These are phyloP conservation scores for Picea abies DNA, from an alignment of 83 land plant genomes.

Conservation along the genomic window DNA sequence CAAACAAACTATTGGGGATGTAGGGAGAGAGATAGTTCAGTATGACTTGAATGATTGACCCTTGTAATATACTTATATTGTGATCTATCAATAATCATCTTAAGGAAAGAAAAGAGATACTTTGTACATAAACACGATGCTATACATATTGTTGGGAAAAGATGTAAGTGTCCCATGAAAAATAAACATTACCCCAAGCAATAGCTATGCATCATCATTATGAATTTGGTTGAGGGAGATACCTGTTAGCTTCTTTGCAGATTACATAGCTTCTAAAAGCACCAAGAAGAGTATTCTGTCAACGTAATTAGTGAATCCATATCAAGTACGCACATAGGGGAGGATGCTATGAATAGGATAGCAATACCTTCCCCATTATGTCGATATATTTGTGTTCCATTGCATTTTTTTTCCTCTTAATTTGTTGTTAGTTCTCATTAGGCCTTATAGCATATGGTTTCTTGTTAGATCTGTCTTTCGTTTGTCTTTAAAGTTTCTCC, in stretches of 20 bases:
- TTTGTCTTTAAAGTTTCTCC: neutral
- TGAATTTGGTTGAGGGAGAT: neutral
- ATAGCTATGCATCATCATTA: neutral
- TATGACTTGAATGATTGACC: neutral
- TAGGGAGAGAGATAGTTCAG: neutral
- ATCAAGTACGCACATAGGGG: too few relatives aligned
- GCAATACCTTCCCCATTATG: too few relatives aligned
- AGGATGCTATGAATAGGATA: too few relatives aligned
- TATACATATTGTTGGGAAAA: too few relatives aligned
- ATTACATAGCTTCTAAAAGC: neutral
- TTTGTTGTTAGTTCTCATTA: neutral
- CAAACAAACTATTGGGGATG: neutral
- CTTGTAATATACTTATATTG: neutral
- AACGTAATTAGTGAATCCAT: neutral
- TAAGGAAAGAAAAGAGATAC: too few relatives aligned
- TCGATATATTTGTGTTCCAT: neutral
- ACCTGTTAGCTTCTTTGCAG: neutral
- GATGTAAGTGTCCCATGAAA: too few relatives aligned
- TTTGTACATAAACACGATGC: too few relatives aligned
- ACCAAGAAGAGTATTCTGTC: neutral
- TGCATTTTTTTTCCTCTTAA: neutral
- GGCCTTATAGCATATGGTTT: neutral
- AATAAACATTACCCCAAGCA: too few relatives aligned
- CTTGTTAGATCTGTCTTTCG: neutral
- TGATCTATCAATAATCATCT: too few relatives aligned